Evolutionary conservation across 495 filamentous ascomycete species (phyloP).

Genomic region (Choiromyces venosus): DNA sequence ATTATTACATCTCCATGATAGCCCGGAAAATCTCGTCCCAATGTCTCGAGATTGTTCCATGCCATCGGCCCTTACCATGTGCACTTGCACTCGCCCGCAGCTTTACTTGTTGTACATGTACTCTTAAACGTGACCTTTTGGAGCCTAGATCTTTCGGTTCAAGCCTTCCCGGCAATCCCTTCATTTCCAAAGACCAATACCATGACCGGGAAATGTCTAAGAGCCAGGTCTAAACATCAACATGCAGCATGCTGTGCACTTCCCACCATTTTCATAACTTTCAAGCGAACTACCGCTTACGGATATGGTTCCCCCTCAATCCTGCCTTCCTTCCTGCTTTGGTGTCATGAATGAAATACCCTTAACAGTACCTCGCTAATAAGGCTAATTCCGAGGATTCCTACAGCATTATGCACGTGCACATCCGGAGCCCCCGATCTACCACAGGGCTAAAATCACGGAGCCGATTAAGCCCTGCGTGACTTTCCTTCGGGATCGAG

Average conservation of each 20-base stretch:
- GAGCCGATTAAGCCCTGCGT: too few species aligned
- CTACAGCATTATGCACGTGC: too few species aligned
- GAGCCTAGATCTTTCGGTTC: neutral
- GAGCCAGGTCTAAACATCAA: neutral
- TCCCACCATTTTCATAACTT: neutral
- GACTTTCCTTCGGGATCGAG: too few species aligned
- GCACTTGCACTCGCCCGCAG: neutral
- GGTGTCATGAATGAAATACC: neutral
- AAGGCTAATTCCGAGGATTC: too few species aligned
- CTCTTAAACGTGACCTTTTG: too few species aligned
- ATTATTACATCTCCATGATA: too few species aligned
- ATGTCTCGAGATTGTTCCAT: too few species aligned
- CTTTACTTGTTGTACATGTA: too few species aligned
- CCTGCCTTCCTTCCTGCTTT: neutral
- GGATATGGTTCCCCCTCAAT: neutral
- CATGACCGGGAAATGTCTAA: neutral
- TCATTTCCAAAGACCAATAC: too few species aligned
- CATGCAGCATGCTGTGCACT: neutral
- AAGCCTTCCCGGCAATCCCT: neutral
- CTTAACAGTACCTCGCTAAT: neutral
- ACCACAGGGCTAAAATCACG: too few species aligned
- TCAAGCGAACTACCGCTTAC: neutral
- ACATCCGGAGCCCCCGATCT: too few species aligned
- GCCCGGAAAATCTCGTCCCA: too few species aligned
- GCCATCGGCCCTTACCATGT: neutral